Evolutionary conservation across 345 rosid species (phyloP).

Genomic region (Gynandropsis gynandra): DNA sequence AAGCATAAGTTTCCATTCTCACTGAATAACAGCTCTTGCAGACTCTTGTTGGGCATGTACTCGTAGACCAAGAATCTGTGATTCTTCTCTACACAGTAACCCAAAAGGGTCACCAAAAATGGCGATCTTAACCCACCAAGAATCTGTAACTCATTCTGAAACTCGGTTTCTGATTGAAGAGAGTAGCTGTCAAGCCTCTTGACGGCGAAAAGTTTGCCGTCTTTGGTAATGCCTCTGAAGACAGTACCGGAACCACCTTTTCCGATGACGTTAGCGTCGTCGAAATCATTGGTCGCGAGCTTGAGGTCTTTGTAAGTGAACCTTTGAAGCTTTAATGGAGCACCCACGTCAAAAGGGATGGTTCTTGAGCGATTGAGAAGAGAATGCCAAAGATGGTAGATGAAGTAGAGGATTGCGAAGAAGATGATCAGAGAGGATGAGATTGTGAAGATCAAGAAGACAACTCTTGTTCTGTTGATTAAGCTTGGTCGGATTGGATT

Average conservation of each 20-base stretch:
- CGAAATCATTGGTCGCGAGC: conserved; percentile 66
- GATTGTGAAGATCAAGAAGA: conserved; percentile 59
- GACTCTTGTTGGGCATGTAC: conserved; percentile 88
- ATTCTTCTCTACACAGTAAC: conserved; percentile 79
- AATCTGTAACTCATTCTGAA: conserved; percentile 92
- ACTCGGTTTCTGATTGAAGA: conserved; percentile 76
- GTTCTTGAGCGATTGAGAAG: conserved; percentile 64
- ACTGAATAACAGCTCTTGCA: conserved; percentile 71
- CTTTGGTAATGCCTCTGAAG: conserved; percentile 62
- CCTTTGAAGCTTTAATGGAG: conserved; percentile 61
- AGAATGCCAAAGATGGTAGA: conserved; percentile 67
- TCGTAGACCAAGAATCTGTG: conserved; percentile 77
- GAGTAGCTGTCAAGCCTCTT: conserved; percentile 66
- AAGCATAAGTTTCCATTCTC: conserved; percentile 41
- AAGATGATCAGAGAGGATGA: conserved; percentile 63
- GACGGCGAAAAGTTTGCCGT: conserved; percentile 75
- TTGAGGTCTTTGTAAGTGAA: conserved; percentile 73
- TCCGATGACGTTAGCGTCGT: conserved; percentile 60
- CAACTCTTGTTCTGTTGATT: conserved; percentile 41
- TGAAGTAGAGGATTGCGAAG: conserved; percentile 60
- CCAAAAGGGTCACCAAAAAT: conserved; percentile 64
- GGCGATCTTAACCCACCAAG: conserved; percentile 84
- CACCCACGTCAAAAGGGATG: conserved; percentile 42
- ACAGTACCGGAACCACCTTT: conserved; percentile 99
- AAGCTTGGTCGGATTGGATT: conserved; percentile 28